phyloP scores from a whole-genome alignment of 192 early-diverging fungal genomes.

The Gigaspora rosea region DNA sequence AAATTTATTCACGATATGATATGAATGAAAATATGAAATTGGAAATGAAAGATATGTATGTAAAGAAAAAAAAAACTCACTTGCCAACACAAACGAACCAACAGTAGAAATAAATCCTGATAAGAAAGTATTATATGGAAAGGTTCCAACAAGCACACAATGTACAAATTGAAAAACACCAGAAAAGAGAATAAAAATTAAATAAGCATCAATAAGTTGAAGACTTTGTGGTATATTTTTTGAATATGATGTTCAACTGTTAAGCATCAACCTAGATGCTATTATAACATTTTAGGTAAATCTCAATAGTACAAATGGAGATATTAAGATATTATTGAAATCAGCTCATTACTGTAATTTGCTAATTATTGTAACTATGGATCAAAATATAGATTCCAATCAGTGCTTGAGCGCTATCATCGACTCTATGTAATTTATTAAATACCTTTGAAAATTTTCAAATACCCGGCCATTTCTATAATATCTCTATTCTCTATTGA shows the following conservation, averaged over 20 bases:
- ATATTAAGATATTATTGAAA: too few relatives aligned
- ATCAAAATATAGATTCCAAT: too few relatives aligned
- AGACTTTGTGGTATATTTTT: conserved; percentile 73
- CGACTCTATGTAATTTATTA: too few relatives aligned
- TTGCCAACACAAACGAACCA: conserved; percentile 88
- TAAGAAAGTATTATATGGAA: conserved; percentile 97
- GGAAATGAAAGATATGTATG: not conserved
- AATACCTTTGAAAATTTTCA: too few relatives aligned
- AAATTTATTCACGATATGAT: not conserved
- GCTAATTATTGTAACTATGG: too few relatives aligned
- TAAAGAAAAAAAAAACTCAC: conserved; percentile 45
- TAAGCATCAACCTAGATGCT: too few relatives aligned
- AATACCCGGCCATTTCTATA: too few relatives aligned
- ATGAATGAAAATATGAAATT: not conserved
- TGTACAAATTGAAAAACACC: conserved; percentile 92
- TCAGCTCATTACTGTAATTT: too few relatives aligned
- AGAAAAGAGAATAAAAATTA: conserved; percentile 87
- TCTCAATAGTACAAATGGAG: too few relatives aligned
- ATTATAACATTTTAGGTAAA: too few relatives aligned
- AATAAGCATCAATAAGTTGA: conserved; percentile 92
- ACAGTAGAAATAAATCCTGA: conserved; percentile 92
- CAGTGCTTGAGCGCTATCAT: too few relatives aligned
- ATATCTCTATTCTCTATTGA: too few relatives aligned
- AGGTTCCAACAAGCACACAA: conserved; percentile 83
- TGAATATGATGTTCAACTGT: conserved; percentile 14